Base-by-base conservation (phyloP, 805 yeast genomes). In the Lipomyces kockii region DNA sequence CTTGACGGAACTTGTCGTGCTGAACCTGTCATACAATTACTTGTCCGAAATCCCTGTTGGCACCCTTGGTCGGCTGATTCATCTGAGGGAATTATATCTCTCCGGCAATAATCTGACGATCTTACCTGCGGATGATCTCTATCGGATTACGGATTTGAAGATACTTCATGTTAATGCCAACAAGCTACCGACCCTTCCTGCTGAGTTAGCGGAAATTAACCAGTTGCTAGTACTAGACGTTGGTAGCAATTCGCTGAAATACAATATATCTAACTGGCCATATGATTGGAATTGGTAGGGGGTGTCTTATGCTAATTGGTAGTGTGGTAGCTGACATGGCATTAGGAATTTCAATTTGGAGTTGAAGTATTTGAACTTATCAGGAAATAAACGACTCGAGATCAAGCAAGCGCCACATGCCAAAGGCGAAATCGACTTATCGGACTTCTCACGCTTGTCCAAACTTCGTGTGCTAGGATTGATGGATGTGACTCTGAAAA, bases 281-380 rank as follows among this genome's bases (percentile, higher is more conserved):
- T 94, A 91, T 76, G 99, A 95, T 77, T 95, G 98, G 98, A 95
- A 92, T 78, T 95, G 99, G 99, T 66, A 53, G 17, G 66, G 59
- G 6, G 14, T 37, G 27, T n/a, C 17, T 14, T 2, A 9, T 51
- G 17, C 32, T 2, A 14, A 35, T 39, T 17, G 20, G 8, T 17
- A 9, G 20, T 29, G 11, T 22, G 11, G 6, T 53, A 60, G 46
- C 34, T 34, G 54, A 54, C 22, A 25, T 3, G 11, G 22, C 1
- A 25, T 34, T 8, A 66, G 69, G 70, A 88, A 89, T 73, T 88
- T 87, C 81, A 95, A 95, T 76, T 81, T 84, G 63, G 86, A 87
- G 54, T 81, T 95, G 77, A 86, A 83, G 72, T 92, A 89, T 74
- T 83, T 95, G 76, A 95, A 94, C 77, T 88, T 95, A 65, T 92